Evolutionary conservation across 2,329 filamentous ascomycete species (phyloP).

Genomic region (Aspergillus niger): DNA sequence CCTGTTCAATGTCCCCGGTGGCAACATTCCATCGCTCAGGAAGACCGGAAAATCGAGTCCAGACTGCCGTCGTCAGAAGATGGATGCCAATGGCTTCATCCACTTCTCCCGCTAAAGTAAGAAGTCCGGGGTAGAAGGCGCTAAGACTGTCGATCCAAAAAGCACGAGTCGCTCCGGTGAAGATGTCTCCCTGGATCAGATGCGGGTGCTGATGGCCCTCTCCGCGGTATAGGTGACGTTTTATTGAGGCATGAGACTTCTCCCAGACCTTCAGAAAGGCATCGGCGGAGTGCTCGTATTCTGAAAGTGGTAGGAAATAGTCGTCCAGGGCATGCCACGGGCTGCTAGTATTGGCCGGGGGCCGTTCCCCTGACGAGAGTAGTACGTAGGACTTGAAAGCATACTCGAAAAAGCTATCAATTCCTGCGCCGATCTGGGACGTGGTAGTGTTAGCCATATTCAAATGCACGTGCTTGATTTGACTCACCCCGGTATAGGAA

Average conservation of each 20-base stretch:
- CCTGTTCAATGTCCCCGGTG: constrained; percentile 79
- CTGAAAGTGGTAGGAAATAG: constrained; percentile 65
- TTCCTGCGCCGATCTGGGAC: constrained; percentile 77
- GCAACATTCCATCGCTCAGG: constrained; percentile 92
- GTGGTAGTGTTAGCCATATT: constrained; percentile 14
- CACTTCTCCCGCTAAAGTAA: constrained; percentile 82
- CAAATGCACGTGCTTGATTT: not conserved
- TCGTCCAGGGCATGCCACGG: constrained; percentile 58
- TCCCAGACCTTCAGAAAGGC: constrained; percentile 83
- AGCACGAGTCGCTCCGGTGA: constrained; percentile 82
- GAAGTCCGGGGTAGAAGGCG: constrained; percentile 88
- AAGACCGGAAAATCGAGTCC: constrained; percentile 91
- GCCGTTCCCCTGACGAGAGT: constrained; percentile 69
- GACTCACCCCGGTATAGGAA: constrained; percentile 70
- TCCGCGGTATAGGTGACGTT: constrained; percentile 84
- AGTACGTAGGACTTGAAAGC: constrained; percentile 92
- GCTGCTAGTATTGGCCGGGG: constrained; percentile 39
- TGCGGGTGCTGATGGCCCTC: constrained; percentile 78
- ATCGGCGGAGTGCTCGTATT: constrained; percentile 70
- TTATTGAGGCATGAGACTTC: constrained; percentile 81
- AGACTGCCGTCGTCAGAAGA: constrained; percentile 85
- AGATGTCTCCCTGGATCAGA: constrained; percentile 86
- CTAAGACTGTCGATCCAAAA: constrained; percentile 97
- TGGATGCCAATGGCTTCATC: constrained; percentile 91
- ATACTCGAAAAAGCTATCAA: constrained; percentile 99